Evolutionary conservation across 257 asterid species (phyloP).

Genomic region (Fraxinus quadrangulata): DNA sequence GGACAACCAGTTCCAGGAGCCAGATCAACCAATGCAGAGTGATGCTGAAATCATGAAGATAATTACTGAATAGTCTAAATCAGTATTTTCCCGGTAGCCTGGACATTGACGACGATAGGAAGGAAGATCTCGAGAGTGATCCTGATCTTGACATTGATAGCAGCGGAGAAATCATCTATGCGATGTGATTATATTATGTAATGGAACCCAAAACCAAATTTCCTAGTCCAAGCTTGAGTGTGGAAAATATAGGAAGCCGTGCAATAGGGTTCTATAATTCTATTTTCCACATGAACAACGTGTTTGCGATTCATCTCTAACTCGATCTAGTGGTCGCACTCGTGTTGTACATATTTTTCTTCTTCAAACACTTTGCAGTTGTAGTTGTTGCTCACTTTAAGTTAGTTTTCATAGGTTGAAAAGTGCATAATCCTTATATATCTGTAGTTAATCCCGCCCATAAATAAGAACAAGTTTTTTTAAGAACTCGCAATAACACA

Average conservation of each 20-base stretch:
- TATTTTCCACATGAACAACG: constrained; percentile 8
- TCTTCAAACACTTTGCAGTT: not conserved
- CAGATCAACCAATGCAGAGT: constrained; percentile 84
- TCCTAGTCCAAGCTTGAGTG: not conserved
- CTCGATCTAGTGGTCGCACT: not conserved
- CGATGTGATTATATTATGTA: constrained; percentile 46
- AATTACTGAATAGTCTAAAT: constrained; percentile 65
- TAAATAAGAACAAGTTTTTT: no score
- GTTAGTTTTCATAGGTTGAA: no score
- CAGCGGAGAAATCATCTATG: constrained; percentile 92
- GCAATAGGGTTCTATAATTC: constrained; percentile 23
- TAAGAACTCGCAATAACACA: no score
- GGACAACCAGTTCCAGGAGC: constrained; percentile 72
- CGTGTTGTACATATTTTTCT: not conserved
- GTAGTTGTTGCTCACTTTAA: not conserved
- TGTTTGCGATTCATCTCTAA: not conserved
- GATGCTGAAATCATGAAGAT: constrained; percentile 90
- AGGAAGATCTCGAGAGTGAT: constrained; percentile 92
- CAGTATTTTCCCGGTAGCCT: constrained; percentile 79
- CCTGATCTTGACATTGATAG: constrained; percentile 89
- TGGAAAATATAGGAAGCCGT: constrained; percentile 18
- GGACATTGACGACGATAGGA: constrained; percentile 71
- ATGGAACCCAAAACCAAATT: not conserved
- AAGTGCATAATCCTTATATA: no score
- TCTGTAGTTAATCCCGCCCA: no score